Base-by-base conservation (phyloP, 2,329 filamentous ascomycete genomes). In the Zasmidium angulare region DNA sequence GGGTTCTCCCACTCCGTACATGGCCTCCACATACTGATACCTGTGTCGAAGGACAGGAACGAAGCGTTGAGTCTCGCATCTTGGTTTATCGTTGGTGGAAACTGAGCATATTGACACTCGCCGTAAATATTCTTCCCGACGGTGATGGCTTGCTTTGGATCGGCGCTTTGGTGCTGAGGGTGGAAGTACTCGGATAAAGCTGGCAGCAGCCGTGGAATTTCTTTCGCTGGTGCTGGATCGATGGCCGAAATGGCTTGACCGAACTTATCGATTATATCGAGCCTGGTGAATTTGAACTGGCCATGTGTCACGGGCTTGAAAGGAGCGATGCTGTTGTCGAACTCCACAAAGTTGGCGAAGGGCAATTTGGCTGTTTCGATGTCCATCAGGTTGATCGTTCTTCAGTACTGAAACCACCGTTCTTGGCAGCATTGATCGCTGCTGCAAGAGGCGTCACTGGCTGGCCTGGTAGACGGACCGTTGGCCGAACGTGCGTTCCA, bases 241-340 rank as follows among this genome's bases (percentile, higher is more conserved):
- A 58, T 31, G 19, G 40, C 49, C 4, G 49, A 50, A 46, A 60
- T 50, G 14, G 20, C 46, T 36, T 60, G 53, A 6, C 58, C 58
- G 24, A 60, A 58, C 51, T 54, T 58, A 50, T 58, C 50, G 24
- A 58, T 23, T 6, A 58, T 52, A 14, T 52, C 40, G 4, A 83
- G 57, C 61, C 81, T 79, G 1, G 72, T 72, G 60, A 81, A 78
- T 10, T 67, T 61, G 21, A 82, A 69, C 62, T 83, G 81, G 0
- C 81, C 81, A 63, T 83, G 81, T 0, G 76, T 79, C 0, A 74
- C 78, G 0, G 75, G 75, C 61, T 81, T 81, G 65, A 82, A 80
- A 0, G 77, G 72, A 10, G 57, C 24, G 1, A 46, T 31, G 29
- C 47, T 43, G 14, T 17, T 17, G 29, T 36, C 29, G 29, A 36